These are phyloP conservation scores for Colletotrichum acutatum DNA, from an alignment of 2,329 filamentous ascomycete species.

Conservation along the genomic window DNA sequence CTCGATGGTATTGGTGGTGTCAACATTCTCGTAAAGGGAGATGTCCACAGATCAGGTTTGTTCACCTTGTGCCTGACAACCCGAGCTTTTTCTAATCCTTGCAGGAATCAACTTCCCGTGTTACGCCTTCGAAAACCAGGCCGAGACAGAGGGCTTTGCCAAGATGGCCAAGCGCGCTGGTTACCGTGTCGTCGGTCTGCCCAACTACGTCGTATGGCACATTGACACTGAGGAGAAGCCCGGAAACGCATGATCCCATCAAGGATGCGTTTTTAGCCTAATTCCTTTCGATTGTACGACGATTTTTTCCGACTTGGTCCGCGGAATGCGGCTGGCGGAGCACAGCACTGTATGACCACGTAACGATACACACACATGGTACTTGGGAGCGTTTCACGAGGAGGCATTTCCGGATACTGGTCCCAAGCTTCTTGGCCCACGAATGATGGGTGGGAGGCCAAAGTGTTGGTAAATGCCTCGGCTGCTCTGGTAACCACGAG, in stretches of 20 bases:
- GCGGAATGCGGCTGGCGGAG: constrained; percentile 34
- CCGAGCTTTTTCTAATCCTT: neutral
- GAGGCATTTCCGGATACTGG: constrained; percentile 24
- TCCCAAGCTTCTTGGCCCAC: constrained; percentile 22
- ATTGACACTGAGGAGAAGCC: constrained; percentile 96
- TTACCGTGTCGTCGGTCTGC: constrained; percentile 90
- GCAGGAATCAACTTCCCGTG: constrained; percentile 95
- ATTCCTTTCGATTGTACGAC: constrained; percentile 36
- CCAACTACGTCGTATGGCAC: constrained; percentile 99
- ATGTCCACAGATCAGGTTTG: constrained; percentile 93
- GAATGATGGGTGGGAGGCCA: constrained; percentile 6
- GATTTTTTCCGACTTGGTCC: constrained; percentile 30
- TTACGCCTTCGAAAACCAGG: constrained; percentile 98
- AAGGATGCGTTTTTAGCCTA: constrained; percentile 4
- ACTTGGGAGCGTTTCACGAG: constrained; percentile 27
- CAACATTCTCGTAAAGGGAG: constrained; percentile 96
- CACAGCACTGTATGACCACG: constrained; percentile 35
- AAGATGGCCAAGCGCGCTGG: constrained; percentile 98
- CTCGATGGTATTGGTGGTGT: constrained; percentile 97
- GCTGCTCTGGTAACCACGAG: constrained; percentile 16
- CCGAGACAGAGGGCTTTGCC: constrained; percentile 97
- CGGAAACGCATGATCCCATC: constrained; percentile 71
- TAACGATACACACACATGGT: constrained; percentile 33
- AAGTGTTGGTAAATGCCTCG: constrained; percentile 13
- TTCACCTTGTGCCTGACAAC: constrained; percentile 22